Percentiles rank a stretch among this genome's conserved stretches.
Evolutionary conservation across 768 basidiomycete species (phyloP).

Genomic region (Xerocomellus dryophilus): DNA sequence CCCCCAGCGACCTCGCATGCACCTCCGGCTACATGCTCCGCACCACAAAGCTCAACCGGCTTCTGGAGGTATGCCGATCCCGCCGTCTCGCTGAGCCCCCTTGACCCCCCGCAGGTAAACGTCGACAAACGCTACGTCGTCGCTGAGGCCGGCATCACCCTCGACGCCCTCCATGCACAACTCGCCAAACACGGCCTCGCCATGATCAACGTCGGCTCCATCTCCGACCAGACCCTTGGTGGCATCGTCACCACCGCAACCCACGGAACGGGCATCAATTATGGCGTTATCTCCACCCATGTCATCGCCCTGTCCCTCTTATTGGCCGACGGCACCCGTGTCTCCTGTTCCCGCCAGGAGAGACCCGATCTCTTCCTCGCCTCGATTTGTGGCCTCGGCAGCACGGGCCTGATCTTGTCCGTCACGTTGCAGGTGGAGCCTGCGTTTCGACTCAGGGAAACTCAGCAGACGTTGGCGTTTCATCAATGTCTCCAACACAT

Average conservation of each 20-base stretch:
- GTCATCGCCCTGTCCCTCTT: constrained; percentile 75
- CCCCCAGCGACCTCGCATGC: constrained; percentile 91
- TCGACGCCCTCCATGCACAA: constrained; percentile 66
- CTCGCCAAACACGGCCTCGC: constrained; percentile 71
- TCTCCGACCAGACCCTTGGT: constrained; percentile 92
- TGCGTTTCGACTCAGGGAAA: constrained; percentile 77
- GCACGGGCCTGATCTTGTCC: constrained; percentile 82
- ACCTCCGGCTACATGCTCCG: constrained; percentile 84
- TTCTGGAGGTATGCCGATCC: constrained; percentile 67
- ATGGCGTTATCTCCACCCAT: constrained; percentile 77
- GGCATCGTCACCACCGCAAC: constrained; percentile 93
- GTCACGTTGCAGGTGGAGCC: constrained; percentile 77
- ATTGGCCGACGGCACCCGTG: constrained; percentile 69
- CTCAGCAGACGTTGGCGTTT: constrained; percentile 59
- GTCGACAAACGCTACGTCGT: constrained; percentile 60
- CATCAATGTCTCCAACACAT: constrained; percentile 56
- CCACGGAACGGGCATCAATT: constrained; percentile 84
- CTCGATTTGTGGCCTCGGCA: constrained; percentile 86
- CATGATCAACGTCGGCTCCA: constrained; percentile 91
- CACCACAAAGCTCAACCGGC: constrained; percentile 64
- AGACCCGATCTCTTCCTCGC: constrained; percentile 80
- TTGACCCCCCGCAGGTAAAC: constrained; percentile 53
- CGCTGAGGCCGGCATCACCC: constrained; percentile 76
- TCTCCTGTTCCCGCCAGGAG: constrained; percentile 62
- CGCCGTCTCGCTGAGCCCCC: not conserved